These are phyloP conservation scores for Penicillium sp. DNA, from an alignment of 2,329 filamentous ascomycete genomes.

Conservation along the genomic window DNA sequence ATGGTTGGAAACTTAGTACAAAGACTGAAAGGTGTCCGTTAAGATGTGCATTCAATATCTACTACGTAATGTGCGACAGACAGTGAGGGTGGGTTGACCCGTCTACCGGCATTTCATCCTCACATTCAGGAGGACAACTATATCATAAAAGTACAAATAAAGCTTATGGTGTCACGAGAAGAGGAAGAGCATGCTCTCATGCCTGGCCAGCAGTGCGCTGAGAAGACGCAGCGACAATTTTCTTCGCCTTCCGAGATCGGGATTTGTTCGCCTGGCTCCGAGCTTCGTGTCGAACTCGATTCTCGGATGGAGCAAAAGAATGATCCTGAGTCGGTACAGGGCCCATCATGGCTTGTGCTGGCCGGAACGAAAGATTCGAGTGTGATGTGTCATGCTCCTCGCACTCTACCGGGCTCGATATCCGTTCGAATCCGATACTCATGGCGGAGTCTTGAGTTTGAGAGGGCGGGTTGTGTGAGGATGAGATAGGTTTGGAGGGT, in stretches of 20 bases:
- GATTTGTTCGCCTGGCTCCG: background rate
- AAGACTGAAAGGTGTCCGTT: background rate
- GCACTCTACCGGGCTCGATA: constrained; percentile 13
- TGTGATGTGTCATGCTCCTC: constrained; percentile 2
- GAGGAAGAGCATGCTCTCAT: background rate
- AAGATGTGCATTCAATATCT: background rate
- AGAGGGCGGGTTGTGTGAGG: background rate
- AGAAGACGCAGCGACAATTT: background rate
- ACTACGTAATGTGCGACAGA: background rate
- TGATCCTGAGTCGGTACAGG: background rate
- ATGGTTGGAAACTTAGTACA: background rate
- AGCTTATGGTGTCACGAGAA: background rate
- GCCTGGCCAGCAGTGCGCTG: constrained; percentile 4
- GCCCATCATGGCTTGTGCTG: constrained; percentile 4
- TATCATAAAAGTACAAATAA: constrained; percentile 24
- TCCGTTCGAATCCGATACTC: constrained; percentile 23
- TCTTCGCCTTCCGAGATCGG: constrained; percentile 1
- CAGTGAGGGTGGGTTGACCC: background rate
- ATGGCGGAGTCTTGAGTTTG: constrained; percentile 6
- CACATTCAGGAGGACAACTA: constrained; percentile 1
- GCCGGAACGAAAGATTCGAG: constrained; percentile 5
- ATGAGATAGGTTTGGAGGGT: constrained; percentile 10
- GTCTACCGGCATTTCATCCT: constrained; percentile 15
- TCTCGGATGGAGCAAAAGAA: background rate
- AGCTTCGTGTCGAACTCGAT: background rate